These are phyloP conservation scores for Metarhizium brunneum DNA, from an alignment of 2,329 filamentous ascomycete genomes.

Conservation along the genomic window DNA sequence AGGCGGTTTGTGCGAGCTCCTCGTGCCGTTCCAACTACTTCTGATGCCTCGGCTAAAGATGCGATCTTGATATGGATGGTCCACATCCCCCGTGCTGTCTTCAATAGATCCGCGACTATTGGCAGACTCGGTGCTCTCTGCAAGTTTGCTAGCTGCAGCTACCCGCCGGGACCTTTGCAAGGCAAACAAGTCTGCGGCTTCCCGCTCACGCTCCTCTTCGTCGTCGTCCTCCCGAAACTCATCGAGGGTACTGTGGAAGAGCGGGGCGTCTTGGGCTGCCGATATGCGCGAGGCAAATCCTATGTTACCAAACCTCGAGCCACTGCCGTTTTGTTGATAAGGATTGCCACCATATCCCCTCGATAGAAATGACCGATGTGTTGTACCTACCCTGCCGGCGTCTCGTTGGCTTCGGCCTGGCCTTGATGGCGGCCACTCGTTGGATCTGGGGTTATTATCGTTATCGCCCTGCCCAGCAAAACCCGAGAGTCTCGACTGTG, in stretches of 20 bases:
- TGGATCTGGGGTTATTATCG: conserved; percentile 14
- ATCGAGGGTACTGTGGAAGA: conserved; percentile 90
- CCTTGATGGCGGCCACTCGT: conserved; percentile 25
- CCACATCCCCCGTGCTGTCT: conserved; percentile 19
- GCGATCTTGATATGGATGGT: conserved; percentile 34
- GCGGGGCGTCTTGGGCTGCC: conserved; percentile 66
- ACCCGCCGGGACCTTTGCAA: conserved; percentile 83
- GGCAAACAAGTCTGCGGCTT: conserved; percentile 90
- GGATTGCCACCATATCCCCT: conserved; percentile 56
- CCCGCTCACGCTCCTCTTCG: conserved; percentile 78
- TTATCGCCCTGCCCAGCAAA: conserved; percentile 50
- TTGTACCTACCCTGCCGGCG: conserved; percentile 16
- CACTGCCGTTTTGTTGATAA: conserved; percentile 66
- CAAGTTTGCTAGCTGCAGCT: conserved; percentile 73
- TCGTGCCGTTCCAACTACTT: conserved; percentile 55
- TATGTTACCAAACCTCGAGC: conserved; percentile 61
- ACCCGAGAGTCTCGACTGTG: conserved; percentile 77
- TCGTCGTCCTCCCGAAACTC: conserved; percentile 91
- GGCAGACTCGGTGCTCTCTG: conserved; percentile 69
- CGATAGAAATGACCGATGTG: conserved; percentile 33
- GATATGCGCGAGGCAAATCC: conserved; percentile 72
- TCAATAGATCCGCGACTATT: conserved; percentile 29
- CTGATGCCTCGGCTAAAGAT: conserved; percentile 44
- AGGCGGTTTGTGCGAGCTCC: conserved; percentile 26
- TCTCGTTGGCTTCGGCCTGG: conserved; percentile 23